Evolutionary conservation across 305 asterid genomes (phyloP), one percentile per base, ranked within the genome.

Genomic region (Fraxinus xanthoxyloides): DNA sequence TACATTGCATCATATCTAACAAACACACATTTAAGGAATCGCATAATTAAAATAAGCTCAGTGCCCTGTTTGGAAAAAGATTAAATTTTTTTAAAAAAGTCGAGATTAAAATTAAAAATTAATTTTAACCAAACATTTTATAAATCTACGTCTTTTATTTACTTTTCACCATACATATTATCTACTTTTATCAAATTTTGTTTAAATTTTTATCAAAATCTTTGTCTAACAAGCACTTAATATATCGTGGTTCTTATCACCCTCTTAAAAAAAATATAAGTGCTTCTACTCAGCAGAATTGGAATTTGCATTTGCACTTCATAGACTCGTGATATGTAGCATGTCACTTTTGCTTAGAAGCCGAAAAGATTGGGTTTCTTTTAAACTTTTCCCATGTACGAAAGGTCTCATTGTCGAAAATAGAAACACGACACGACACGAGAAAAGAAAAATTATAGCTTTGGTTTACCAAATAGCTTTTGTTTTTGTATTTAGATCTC

Each of bases 1-100:
- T 88, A 77, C 91, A 85, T 80, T 86, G 91, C 70, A 88, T 85
- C 85, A 73, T 59, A 28, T 67, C 56, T 7, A 77, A 77, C 61
- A 65, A 3, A 10, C 43, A 79, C 48, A 26, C 54, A 77, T 48
- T 56, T 0, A 43, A 43, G 54, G 54, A 43, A 43, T 43, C 54
- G 77, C 10, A 56, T 59, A 21, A 21, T 59, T 59, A 21, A 59
- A 59, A 21, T 5, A 59, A 17, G 24, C 3, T n/a, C 0, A 13
- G 59, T 48, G 59, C 59, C 59, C 19, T 48, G 59, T 48, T 48
- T 48, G 21, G 59, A 48, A 15, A 48, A 40, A 40, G 48, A 40
- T 40, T 2, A 40, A 40, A 40, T 9, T 9, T 1, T 40, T 48
- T 1, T 48, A 3, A 48, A 15, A 1, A 48, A 48, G 7, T 15